Conservation (phyloP, 1,284 basidiomycete species). For the Rhodotorula sp. region DNA sequence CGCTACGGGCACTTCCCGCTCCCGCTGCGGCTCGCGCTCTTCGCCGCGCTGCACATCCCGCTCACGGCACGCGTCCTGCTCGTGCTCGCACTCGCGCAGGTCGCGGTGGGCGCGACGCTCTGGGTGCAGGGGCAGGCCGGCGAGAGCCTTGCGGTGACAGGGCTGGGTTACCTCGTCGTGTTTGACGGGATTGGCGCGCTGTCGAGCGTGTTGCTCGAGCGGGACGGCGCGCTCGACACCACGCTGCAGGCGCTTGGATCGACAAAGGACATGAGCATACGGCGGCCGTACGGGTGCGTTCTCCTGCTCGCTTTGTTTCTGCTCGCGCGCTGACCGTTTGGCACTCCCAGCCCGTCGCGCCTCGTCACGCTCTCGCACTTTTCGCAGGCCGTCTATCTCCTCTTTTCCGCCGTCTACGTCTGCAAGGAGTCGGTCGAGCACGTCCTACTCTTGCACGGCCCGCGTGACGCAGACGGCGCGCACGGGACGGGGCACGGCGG, state of each 20-base stretch:
- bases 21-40: conserved; percentile 43
- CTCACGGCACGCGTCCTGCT: conserved; percentile 52
- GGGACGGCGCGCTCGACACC: conserved; percentile 4
- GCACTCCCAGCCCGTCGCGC: conserved; percentile 64
- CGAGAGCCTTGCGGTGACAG: conserved; percentile 83
- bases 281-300: conserved; percentile 70
- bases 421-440: conserved; percentile 91
- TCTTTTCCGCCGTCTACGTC: conserved; percentile 88
- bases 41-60: conserved; percentile 48
- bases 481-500: conserved; percentile 45
- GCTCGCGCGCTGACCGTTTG: no score
- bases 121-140: conserved; percentile 92
- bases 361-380: conserved; percentile 78
- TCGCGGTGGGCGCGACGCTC: conserved; percentile 59
- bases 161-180: conserved; percentile 91
- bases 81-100: conserved; percentile 54
- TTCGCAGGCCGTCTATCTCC: conserved; percentile 81
- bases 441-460: conserved; percentile 58
- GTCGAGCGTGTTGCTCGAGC: conserved; percentile 60
- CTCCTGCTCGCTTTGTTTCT: neutral
- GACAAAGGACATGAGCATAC: conserved; percentile 46
- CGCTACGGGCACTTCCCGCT: conserved; percentile 43
- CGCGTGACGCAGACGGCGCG: conserved; percentile 27
- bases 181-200: conserved; percentile 74
- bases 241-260: conserved; percentile 13